Evolutionary conservation across 1,284 basidiomycete genomes (phyloP).

Genomic region (Ustilago vetiveriae): DNA sequence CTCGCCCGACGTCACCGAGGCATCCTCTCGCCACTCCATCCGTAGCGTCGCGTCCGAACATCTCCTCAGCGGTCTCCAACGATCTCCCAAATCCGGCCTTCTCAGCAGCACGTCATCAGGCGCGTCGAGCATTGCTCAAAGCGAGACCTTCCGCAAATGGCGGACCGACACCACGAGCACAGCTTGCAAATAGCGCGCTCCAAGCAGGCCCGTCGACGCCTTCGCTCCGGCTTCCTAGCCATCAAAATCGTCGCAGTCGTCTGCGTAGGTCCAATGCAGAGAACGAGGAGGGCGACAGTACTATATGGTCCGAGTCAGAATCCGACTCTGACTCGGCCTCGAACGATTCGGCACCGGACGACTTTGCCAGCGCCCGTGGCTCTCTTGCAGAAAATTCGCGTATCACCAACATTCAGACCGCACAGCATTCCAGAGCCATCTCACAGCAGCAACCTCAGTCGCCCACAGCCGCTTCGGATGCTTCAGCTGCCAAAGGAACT

Average conservation of each 20-base stretch:
- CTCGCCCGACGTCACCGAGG: neutral
- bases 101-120: conserved; percentile 39
- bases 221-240: conserved; percentile 38
- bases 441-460: conserved; percentile 13
- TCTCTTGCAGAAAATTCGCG: conserved; percentile 38
- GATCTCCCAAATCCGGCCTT: conserved; percentile 37
- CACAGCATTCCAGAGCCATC: conserved; percentile 17
- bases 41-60: conserved; percentile 6
- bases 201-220: conserved; percentile 41
- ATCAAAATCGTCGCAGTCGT: conserved; percentile 19
- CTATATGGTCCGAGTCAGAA: conserved; percentile 43
- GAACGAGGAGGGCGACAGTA: conserved; percentile 37
- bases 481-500: conserved; percentile 43
- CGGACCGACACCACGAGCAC: conserved; percentile 11
- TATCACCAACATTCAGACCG: conserved; percentile 32
- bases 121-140: conserved; percentile 40
- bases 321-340: conserved; percentile 24
- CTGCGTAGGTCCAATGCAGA: conserved; percentile 8
- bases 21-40: conserved; percentile 12
- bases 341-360: conserved; percentile 26
- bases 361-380: conserved; percentile 43
- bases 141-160: conserved; percentile 7
- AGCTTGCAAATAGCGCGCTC: neutral
- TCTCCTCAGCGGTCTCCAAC: neutral
- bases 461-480: conserved; percentile 20